Base-by-base conservation (phyloP, 2,329 filamentous ascomycete genomes). In the Fusarium floridanum region DNA sequence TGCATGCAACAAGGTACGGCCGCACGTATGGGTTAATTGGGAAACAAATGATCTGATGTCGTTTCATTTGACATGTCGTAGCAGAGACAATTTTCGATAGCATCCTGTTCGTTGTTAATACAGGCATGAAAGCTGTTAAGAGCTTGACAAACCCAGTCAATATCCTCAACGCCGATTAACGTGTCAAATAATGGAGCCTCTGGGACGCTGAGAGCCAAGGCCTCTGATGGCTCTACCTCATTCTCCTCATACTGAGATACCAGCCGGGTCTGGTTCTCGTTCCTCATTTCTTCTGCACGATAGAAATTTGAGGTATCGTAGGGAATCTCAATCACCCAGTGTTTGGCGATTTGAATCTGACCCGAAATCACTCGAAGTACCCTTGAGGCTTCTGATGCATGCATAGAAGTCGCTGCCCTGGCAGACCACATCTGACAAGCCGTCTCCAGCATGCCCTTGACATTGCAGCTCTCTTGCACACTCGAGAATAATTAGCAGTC, bases 341-440 rank as follows among this genome's bases (percentile, higher is more conserved):
- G 24, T 3, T 24, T 17, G 2, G 14, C 16, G 2, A 56, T 5
- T 17, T 50, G 29, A 3, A 71, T 63, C 1, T 65, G 45, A 0
- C 55, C 22, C 9, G 71, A 39, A 8, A 29, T 12, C 1, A 34
- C 20, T 2, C 27, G 64, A 5, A 74, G 39, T 16, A 68, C 1
- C 11, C 64, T 62, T 0, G 64, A 56, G 2, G 32, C 63, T 16
- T 68, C 60, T 0, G 64, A 39, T 1, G 57, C 61, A 24, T 61
- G 39, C 22, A 14, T 17, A 0, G 71, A 74, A 6, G 14, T 29
- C 2, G 16, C 43, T 14, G 45, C 17, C 11, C 67, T 73, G 0
- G 5, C 14, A 6, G 71, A 63, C 70, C 66, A 73, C 12, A 73
- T 3, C 1, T 62, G 17, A 2, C 16, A 39, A 6, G 67, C 60